phyloP scores from a whole-genome alignment of 768 basidiomycete genomes.

The Xerocomellus amylosporus region DNA sequence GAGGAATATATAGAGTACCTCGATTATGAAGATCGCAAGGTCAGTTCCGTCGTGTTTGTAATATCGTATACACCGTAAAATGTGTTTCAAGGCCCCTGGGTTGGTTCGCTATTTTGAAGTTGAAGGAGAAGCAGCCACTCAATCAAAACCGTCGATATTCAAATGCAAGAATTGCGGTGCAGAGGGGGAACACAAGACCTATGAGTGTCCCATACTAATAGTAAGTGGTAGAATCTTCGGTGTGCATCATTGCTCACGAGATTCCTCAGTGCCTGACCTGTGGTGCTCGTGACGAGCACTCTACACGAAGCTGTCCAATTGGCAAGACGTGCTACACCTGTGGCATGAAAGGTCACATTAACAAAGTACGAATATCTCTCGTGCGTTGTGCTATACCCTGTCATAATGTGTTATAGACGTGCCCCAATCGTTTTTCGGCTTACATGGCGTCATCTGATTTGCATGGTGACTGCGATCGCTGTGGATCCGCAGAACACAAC shows the following conservation, averaged over 20 bases:
- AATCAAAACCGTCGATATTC: slow-evolving; percentile 43
- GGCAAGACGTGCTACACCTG: slow-evolving; percentile 78
- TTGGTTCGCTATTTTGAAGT: slow-evolving; percentile 66
- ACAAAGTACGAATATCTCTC: slow-evolving; percentile 39
- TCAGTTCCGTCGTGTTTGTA: slow-evolving; percentile 27
- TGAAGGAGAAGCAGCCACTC: slow-evolving; percentile 36
- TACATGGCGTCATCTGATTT: slow-evolving; percentile 15
- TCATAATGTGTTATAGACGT: slow-evolving; percentile 44
- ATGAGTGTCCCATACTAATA: slow-evolving; percentile 67
- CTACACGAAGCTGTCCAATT: slow-evolving; percentile 74
- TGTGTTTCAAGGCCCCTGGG: slow-evolving; percentile 40
- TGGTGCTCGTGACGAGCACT: slow-evolving; percentile 76
- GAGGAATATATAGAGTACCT: slow-evolving; percentile 76
- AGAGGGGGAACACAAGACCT: slow-evolving; percentile 66
- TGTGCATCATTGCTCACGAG: neutral
- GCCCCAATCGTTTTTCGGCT: slow-evolving; percentile 56
- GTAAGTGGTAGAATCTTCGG: slow-evolving; percentile 40
- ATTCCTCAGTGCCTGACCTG: slow-evolving; percentile 68
- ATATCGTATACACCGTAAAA: neutral
- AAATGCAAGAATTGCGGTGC: slow-evolving; percentile 79
- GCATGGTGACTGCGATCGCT: slow-evolving; percentile 62
- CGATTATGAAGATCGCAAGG: slow-evolving; percentile 66
- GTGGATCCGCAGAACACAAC: slow-evolving; percentile 61
- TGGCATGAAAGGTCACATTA: slow-evolving; percentile 83
- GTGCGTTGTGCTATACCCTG: neutral